Percentiles rank a stretch among this genome's conserved stretches.
Conservation (phyloP, 2,329 filamentous ascomycete genomes). For the Pseudocercospora fijiensis region DNA sequence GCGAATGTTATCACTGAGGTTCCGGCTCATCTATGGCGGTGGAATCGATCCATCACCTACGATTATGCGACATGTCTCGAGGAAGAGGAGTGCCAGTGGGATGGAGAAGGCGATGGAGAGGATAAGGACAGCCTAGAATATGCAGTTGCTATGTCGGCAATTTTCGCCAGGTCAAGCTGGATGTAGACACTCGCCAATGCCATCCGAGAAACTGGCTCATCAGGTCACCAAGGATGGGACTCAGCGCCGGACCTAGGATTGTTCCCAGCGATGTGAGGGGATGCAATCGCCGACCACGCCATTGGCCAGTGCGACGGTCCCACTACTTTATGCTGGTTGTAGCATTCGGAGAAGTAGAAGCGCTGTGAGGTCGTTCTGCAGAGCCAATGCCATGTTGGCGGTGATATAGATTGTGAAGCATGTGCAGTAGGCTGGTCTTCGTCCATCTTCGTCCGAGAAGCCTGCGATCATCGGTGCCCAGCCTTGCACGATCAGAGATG, state of each 20-base stretch:
- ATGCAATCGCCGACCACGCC: slow-evolving; percentile 72
- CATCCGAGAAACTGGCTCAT: slow-evolving; percentile 64
- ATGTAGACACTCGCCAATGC: slow-evolving; percentile 35
- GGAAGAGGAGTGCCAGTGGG: slow-evolving; percentile 57
- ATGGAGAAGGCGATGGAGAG: slow-evolving; percentile 50
- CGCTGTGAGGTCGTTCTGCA: slow-evolving; percentile 42
- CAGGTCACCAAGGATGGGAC: slow-evolving; percentile 64
- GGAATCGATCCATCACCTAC: slow-evolving; percentile 63
- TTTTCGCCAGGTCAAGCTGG: slow-evolving; percentile 40
- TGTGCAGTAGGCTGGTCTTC: slow-evolving; percentile 37
- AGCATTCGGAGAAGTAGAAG: slow-evolving; percentile 62
- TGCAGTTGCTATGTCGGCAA: slow-evolving; percentile 9
- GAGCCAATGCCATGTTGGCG: slow-evolving; percentile 39
- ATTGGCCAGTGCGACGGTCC: slow-evolving; percentile 68
- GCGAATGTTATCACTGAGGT: slow-evolving; percentile 48
- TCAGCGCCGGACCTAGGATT: slow-evolving; percentile 52
- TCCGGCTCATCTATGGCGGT: slow-evolving; percentile 59
- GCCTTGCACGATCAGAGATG: slow-evolving; percentile 46
- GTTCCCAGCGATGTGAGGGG: slow-evolving; percentile 61
- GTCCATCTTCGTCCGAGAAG: slow-evolving; percentile 36
- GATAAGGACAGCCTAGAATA: slow-evolving; percentile 52
- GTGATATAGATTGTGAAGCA: slow-evolving; percentile 37
- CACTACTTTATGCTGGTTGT: slow-evolving; percentile 65
- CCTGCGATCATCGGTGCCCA: slow-evolving; percentile 37
- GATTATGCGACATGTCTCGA: slow-evolving; percentile 52